A percentile compares a stretch with the other conserved stretches of the same genome.
Evolutionary conservation across 352 stramenopile genomes (phyloP).

Genomic region (Pythium rishiriense): DNA sequence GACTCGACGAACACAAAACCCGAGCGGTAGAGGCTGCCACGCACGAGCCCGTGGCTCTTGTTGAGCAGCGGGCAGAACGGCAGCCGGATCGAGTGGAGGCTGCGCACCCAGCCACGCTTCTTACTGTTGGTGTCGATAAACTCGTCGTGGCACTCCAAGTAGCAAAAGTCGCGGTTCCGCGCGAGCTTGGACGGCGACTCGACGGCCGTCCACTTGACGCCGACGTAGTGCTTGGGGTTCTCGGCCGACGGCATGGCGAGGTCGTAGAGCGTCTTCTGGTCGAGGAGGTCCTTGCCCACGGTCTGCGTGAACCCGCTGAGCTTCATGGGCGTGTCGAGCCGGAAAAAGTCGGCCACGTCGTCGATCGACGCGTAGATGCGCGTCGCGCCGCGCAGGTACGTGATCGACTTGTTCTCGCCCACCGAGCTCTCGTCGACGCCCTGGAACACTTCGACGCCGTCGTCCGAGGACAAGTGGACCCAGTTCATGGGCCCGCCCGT

Average conservation of each 20-base stretch:
- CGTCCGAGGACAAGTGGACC: conserved; percentile 68
- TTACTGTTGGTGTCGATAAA: conserved; percentile 76
- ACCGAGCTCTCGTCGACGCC: conserved; percentile 50
- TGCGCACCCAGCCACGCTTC: conserved; percentile 73
- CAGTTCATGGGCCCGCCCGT: conserved; percentile 73
- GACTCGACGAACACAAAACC: conserved; percentile 83
- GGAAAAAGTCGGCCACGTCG: conserved; percentile 82
- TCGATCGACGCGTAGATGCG: conserved; percentile 78
- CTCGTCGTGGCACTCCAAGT: conserved; percentile 83
- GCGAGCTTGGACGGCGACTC: conserved; percentile 76
- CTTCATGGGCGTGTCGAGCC: conserved; percentile 71
- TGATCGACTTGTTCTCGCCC: conserved; percentile 42
- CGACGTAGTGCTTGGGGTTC: conserved; percentile 85
- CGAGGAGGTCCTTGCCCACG: conserved; percentile 74
- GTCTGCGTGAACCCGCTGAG: conserved; percentile 67
- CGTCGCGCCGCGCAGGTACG: conserved; percentile 66
- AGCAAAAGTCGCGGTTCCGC: conserved; percentile 81
- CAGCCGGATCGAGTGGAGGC: conserved; percentile 77
- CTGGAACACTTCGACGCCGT: conserved; percentile 77
- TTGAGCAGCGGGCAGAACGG: conserved; percentile 64
- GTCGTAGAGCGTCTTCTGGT: conserved; percentile 76
- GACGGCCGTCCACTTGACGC: conserved; percentile 79
- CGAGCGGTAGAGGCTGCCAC: conserved; percentile 73
- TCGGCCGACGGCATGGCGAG: conserved; percentile 59
- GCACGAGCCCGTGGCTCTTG: conserved; percentile 61